Percentiles rank a stretch among this genome's conserved stretches.
Evolutionary conservation across 257 asterid species (phyloP).

Genomic region (Anisodus acutangulus): DNA sequence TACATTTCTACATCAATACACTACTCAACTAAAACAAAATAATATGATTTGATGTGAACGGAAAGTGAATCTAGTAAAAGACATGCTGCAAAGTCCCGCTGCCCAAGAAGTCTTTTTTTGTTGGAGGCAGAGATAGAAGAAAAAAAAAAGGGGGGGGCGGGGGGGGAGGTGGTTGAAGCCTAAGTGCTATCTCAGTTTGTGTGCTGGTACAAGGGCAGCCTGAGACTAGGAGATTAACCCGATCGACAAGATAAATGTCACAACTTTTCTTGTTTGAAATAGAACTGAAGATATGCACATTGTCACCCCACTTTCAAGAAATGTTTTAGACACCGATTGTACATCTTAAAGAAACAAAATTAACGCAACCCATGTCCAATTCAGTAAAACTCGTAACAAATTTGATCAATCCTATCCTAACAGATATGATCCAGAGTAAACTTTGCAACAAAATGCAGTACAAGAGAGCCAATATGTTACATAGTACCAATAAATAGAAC

Average conservation of each 20-base stretch:
- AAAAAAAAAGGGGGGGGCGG: no score
- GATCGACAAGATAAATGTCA: not conserved
- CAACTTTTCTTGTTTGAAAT: not conserved
- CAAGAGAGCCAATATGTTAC: not conserved
- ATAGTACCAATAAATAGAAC: conserved; percentile 20
- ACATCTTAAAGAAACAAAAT: conserved; percentile 1
- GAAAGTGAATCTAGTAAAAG: no score
- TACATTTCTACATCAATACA: no score
- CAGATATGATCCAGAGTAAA: not conserved
- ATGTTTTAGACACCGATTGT: not conserved
- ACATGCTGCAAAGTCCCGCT: no score
- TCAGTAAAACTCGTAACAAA: not conserved
- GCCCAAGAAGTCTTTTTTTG: no score
- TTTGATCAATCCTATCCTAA: not conserved
- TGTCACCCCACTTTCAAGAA: not conserved
- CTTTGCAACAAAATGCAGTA: conserved; percentile 9
- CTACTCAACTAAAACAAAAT: no score
- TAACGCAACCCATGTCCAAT: not conserved
- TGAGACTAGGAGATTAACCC: no score
- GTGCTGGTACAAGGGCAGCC: no score
- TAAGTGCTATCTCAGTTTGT: no score
- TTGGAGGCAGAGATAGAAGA: no score
- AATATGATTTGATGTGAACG: no score
- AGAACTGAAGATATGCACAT: conserved; percentile 12
- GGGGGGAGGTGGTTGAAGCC: no score